Base-by-base conservation (phyloP, 1,284 basidiomycete species). In the Cryptococcus sp. region DNA sequence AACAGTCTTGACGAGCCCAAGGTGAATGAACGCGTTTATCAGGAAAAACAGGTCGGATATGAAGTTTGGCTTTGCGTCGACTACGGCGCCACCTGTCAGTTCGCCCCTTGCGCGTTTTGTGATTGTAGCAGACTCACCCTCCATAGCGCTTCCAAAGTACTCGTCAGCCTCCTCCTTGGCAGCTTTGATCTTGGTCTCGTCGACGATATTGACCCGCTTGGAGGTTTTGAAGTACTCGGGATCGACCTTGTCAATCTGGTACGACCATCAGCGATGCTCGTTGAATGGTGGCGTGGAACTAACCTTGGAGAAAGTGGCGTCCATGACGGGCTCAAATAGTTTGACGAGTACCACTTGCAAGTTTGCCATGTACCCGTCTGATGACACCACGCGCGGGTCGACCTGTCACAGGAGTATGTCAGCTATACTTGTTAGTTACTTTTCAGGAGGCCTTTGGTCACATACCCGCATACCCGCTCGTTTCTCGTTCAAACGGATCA, bases 291-390 rank as follows among this genome's bases (percentile, higher is more conserved):
- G 15, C 53, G 12, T 12, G 21, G 12, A 18, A 53, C 77, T 48
- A 66, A 87, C 91, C 83, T 98, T 98, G 51, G 87, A 85, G 68
- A 87, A 95, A 54, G 83, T 85, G 0, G 89, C 85, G 73, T 98
- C 95, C 83, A 98, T 92, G 72, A 98, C 97, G 0, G 96, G 96
- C 64, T 93, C 91, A n/a, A 92, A 88, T 65, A 99, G 90, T 20
- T 87, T 84, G 43, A 94, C 80, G 23, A 98, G 77, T 18, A 96
- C 79, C 39, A 84, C 83, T 69, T 94, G 90, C 40, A 95, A 68
- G 67, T 98, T 98, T 59, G 91, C 83, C 87, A 98, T 90, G 77
- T 91, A 98, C 50, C 89, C 87, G 70, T 99, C 95, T 0, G 86
- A 87, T 0, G 93, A 86, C 4, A 98, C 94, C 0, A 88, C 89